These are phyloP conservation scores for Ustilago lituana DNA, from an alignment of 1,284 basidiomycete species.

Conservation along the genomic window DNA sequence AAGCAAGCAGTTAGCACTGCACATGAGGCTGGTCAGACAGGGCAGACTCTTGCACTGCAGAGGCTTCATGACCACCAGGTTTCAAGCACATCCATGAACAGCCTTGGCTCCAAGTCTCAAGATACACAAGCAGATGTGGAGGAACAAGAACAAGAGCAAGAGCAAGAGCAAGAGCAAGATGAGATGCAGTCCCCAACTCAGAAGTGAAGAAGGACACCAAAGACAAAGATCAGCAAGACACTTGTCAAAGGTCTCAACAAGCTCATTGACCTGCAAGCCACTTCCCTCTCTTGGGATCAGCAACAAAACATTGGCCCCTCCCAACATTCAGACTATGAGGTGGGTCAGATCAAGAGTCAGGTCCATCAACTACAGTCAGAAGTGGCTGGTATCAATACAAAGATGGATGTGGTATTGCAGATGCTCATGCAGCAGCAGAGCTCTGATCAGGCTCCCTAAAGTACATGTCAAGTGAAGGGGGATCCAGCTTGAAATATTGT, in stretches of 20 bases:
- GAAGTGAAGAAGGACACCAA: neutral
- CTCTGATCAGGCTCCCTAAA: neutral
- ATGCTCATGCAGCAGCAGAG: conserved; percentile 1
- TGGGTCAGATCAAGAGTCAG: neutral
- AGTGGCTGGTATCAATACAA: neutral
- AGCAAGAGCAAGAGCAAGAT: no score
- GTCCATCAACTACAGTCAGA: conserved; percentile 1
- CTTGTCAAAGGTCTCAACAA: conserved; percentile 1
- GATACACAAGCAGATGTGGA: no score
- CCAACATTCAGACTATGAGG: no score
- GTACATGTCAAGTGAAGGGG: neutral
- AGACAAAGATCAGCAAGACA: neutral
- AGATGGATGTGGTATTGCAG: neutral
- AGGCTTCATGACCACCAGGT: neutral
- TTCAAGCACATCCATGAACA: no score
- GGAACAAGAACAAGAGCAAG: no score
- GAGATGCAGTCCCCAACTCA: no score
- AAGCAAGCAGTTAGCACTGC: conserved; percentile 1
- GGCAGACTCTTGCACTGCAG: conserved; percentile 3
- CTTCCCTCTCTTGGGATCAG: no score
- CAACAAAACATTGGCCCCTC: no score
- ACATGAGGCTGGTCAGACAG: neutral
- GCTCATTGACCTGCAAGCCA: conserved; percentile 5
- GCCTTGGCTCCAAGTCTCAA: no score
- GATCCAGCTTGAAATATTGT: conserved; percentile 5